Conservation (phyloP, 1,284 basidiomycete genomes). For the Tylopilus sp. region DNA sequence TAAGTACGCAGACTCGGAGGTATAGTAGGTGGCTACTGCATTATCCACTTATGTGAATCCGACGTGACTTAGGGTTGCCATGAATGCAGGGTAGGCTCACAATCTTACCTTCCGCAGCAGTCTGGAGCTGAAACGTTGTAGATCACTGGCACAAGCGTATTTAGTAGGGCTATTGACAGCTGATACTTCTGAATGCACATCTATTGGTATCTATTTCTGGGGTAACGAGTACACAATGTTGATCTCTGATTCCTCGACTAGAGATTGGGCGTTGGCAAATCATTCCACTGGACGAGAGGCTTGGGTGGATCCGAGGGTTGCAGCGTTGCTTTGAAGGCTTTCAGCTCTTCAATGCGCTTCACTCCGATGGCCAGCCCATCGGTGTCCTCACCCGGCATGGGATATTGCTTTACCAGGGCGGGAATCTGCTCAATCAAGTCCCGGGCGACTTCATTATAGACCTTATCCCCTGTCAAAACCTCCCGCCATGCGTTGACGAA, state of each 20-base stretch:
- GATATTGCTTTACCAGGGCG: conserved; percentile 29
- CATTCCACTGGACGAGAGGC: conserved; percentile 63
- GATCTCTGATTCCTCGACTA: conserved; percentile 22
- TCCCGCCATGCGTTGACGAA: conserved; percentile 56
- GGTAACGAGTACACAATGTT: background rate
- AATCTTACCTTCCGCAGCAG: no score
- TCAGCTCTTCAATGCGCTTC: conserved; percentile 64
- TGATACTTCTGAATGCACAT: background rate
- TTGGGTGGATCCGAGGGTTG: conserved; percentile 47
- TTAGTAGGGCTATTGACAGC: background rate
- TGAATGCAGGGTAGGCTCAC: no score
- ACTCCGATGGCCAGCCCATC: conserved; percentile 48
- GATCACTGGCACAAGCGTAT: background rate
- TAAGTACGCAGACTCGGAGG: no score
- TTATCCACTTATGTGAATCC: no score
- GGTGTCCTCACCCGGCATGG: conserved; percentile 44
- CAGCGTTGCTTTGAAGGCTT: conserved; percentile 66
- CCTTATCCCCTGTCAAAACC: conserved; percentile 43
- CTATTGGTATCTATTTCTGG: background rate
- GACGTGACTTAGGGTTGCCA: no score
- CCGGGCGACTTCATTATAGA: conserved; percentile 42
- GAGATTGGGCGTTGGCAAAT: conserved; percentile 51
- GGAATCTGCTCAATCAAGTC: conserved; percentile 52
- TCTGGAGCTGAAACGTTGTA: background rate
- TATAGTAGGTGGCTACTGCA: no score